Conservation (phyloP, 2,329 filamentous ascomycete genomes). For the Epichloe sibirici region DNA sequence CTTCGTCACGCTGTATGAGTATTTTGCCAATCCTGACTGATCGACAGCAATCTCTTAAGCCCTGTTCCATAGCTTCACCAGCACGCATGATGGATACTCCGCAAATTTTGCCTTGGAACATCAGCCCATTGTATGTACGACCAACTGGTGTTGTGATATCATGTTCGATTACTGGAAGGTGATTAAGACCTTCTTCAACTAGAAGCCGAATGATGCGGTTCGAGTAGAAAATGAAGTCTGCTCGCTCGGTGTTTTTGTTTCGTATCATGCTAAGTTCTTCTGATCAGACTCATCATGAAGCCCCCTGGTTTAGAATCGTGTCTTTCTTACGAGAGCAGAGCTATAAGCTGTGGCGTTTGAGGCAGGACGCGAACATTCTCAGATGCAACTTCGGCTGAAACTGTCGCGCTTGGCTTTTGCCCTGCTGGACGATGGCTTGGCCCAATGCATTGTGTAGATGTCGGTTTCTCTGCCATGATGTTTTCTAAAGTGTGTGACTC, state of each 20-base stretch:
- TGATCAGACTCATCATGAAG: not conserved
- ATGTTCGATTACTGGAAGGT: conserved; percentile 82
- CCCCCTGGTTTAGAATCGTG: not conserved
- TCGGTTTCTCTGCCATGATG: conserved; percentile 7
- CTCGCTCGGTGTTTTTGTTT: conserved; percentile 76
- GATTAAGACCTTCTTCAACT: conserved; percentile 94
- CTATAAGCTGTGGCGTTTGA: conserved; percentile 94
- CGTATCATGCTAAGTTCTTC: conserved; percentile 67
- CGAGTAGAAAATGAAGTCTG: conserved; percentile 98
- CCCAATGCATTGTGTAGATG: conserved; percentile 54
- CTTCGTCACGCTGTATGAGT: conserved; percentile 91
- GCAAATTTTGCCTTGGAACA: conserved; percentile 96
- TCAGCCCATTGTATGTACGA: conserved; percentile 75
- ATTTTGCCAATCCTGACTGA: conserved; percentile 99
- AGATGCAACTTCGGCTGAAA: conserved; percentile 69
- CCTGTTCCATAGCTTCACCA: conserved; percentile 97
- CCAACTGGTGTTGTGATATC: conserved; percentile 86
- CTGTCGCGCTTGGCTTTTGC: conserved; percentile 76
- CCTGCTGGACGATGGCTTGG: conserved; percentile 64
- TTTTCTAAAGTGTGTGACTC: not conserved
- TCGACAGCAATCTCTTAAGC: conserved; percentile 87
- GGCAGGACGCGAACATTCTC: conserved; percentile 83
- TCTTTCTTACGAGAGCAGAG: conserved; percentile 80
- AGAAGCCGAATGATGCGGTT: conserved; percentile 95
- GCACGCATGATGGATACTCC: conserved; percentile 98